Base-by-base conservation (phyloP, 352 stramenopile species). In the Phytophthora gonapodyides region DNA sequence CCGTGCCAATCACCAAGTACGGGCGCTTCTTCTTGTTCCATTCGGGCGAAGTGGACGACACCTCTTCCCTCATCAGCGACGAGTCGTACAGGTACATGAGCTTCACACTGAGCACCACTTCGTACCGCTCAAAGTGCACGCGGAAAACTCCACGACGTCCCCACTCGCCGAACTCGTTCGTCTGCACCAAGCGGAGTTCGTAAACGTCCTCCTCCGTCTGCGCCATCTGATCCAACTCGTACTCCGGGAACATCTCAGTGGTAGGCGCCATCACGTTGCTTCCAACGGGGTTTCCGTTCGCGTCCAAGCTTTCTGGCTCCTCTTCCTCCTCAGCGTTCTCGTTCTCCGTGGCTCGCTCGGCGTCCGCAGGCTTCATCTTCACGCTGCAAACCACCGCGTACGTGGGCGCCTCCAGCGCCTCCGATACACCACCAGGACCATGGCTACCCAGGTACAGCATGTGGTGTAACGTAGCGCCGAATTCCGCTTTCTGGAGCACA, bases 21-120 rank as follows among this genome's bases (percentile, higher is more conserved):
- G 87, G 87, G 11, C 87, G 84, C 51, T 92, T 91, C 60, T 87
- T 87, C 21, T 80, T 79, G 44, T 86, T 82, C 82, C 82, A 96
- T 40, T 94, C 85, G 1, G 73, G 45, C 1, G 84, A 92, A 10
- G 58, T 73, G 17, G 84, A 88, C 12, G 73, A 73, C 15, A 91
- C 74, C 21, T 93, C 81, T 15, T 87, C 78, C 21, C 87, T 87
- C 71, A 95, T 77, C 5, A 93, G 60, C 11, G 87, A 89, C 16
- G 83, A 89, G 61, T 95, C 87, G 46, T 88, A 92, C 11, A 95
- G 52, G 30, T 95, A 94, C 84, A 95, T 93, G 44, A 95, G 67
- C 45, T 92, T 87, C 31, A 95, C 69, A 19, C 78, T 92, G n/a
- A 95, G 54, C 13, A 95, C 84, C 15, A 94, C 83, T 61, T 95